These are phyloP conservation scores for Candida neerlandica DNA, from an alignment of 1,139 yeast species.

Conservation along the genomic window DNA sequence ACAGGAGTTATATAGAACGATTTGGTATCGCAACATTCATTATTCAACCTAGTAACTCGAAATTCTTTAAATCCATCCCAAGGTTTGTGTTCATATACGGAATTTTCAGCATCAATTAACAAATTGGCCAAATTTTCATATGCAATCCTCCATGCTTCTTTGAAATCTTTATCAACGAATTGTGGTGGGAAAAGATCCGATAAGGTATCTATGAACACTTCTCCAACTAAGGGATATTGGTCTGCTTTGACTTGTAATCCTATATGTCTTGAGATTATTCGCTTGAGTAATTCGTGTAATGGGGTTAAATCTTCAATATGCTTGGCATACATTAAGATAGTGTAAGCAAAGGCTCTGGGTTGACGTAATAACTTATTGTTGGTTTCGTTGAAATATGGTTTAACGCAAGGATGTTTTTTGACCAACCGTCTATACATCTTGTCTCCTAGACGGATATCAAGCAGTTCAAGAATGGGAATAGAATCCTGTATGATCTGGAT, in stretches of 20 bases:
- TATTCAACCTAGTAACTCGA: slow-evolving; percentile 40
- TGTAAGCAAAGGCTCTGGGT: slow-evolving; percentile 65
- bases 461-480: slow-evolving; percentile 57
- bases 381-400: slow-evolving; percentile 59
- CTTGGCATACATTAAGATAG: slow-evolving; percentile 63
- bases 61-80: slow-evolving; percentile 64
- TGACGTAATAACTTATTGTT: slow-evolving; percentile 60
- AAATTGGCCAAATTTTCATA: slow-evolving; percentile 64
- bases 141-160: slow-evolving; percentile 67
- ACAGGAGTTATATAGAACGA: slow-evolving; percentile 56
- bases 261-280: slow-evolving; percentile 66
- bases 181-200: slow-evolving; percentile 55
- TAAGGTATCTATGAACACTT: slow-evolving; percentile 55
- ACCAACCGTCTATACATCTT: slow-evolving; percentile 61
- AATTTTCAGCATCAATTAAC: slow-evolving; percentile 57
- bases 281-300: slow-evolving; percentile 55
- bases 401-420: slow-evolving; percentile 53
- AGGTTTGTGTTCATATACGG: slow-evolving; percentile 44
- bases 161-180: slow-evolving; percentile 56
- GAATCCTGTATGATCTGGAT: slow-evolving; percentile 52
- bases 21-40: slow-evolving; percentile 51
- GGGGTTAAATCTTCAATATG: slow-evolving; percentile 62
- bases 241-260: slow-evolving; percentile 63
- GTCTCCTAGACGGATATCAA: slow-evolving; percentile 58
- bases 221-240: slow-evolving; percentile 68